phyloP scores from a whole-genome alignment of 2,329 filamentous ascomycete species.

The Cladobotryum protrusum region DNA sequence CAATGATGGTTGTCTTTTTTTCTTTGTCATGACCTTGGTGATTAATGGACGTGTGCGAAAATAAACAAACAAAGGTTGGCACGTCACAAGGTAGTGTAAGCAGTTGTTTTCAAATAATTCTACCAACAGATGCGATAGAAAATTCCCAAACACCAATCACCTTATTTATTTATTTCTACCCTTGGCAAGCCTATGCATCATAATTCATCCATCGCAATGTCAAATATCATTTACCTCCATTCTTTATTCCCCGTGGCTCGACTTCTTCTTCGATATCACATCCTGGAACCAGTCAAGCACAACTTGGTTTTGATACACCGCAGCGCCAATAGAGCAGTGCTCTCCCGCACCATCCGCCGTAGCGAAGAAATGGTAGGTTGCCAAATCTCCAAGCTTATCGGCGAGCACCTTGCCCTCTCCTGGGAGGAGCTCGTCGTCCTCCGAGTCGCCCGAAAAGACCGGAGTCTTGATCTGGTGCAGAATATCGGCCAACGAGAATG shows the following conservation, averaged over 20 bases:
- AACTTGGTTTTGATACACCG: constrained; percentile 14
- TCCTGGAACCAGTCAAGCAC: constrained; percentile 17
- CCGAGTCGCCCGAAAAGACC: constrained; percentile 18
- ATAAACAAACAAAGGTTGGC: not conserved
- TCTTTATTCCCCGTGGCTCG: too few species aligned
- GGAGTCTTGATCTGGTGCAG: constrained; percentile 18
- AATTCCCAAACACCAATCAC: too few species aligned
- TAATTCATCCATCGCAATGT: not conserved
- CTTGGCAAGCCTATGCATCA: not conserved
- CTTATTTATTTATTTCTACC: not conserved
- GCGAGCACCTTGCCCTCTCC: constrained; percentile 12
- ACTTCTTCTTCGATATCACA: constrained; percentile 1
- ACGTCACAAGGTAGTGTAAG: too few species aligned
- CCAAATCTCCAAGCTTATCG: constrained; percentile 11
- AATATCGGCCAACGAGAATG: constrained; percentile 7
- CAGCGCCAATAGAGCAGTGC: constrained; percentile 16
- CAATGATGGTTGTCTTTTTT: too few species aligned
- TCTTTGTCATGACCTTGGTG: too few species aligned
- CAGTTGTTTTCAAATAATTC: too few species aligned
- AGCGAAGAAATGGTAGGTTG: constrained; percentile 11
- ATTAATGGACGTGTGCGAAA: not conserved
- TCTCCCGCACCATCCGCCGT: constrained; percentile 11
- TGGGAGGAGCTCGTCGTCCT: constrained; percentile 16
- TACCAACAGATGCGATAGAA: too few species aligned
- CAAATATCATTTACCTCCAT: not conserved